Base-by-base conservation (phyloP, 352 stramenopile genomes). In the Phytophthora chlamydospora region DNA sequence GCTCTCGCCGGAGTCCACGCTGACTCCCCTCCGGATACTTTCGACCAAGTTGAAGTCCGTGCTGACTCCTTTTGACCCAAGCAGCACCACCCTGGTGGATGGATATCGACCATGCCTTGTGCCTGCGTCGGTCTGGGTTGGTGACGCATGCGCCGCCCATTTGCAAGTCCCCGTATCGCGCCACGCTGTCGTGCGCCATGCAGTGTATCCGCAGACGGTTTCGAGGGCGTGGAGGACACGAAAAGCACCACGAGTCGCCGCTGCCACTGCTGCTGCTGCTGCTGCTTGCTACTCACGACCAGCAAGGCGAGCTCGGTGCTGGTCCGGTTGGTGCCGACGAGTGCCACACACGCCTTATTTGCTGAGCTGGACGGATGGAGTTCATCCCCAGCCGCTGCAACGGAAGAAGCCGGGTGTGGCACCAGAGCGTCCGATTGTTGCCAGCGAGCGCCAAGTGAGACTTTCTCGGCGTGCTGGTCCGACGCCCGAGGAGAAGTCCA, bases 11-110 rank as follows among this genome's bases (percentile, higher is more conserved):
- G 33, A 46, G 34, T 36, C 14, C 47, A 21, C 29, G 41, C 62
- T 71, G 62, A 67, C 62, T 71, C 48, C 63, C 45, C 27, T 52
- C 56, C 57, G 42, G 62, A 71, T 66, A 58, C 55, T 62, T 41
- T 57, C 19, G 31, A 12, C 31, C 47, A 69, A 60, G 53, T 65
- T 71, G 56, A 71, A 60, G 56, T 60, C 43, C 4, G 12, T 8
- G 17, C 29, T 32, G 29, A 55, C 34, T 53, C 21, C 27, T 32
- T 43, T 47, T 34, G 21, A 35, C 32, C 40, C 40, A 46, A 32
- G 41, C 44, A 51, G 10, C 32, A 35, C 7, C 12, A 19, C 36
- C 14, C 24, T 27, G 2, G 24, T 27, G 24, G 24, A 27, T 27
- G 24, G 24, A 27, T 27, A 5, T 27, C 24, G n/a, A 24, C 33